Percentiles rank a stretch among this genome's conserved stretches.
Conservation (phyloP, 257 asterid species). For the Lantana camara region DNA sequence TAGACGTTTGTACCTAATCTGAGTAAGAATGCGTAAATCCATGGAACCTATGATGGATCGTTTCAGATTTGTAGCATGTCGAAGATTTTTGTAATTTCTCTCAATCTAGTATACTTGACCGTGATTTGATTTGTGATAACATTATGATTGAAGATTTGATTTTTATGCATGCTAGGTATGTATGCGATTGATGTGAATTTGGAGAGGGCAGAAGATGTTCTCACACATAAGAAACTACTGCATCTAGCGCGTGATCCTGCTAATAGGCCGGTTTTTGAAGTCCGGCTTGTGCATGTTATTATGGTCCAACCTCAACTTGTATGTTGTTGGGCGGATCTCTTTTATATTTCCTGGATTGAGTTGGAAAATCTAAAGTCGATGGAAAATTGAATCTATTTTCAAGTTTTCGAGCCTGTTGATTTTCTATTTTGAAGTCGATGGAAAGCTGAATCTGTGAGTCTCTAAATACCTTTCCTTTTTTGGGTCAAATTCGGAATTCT, state of each 20-base stretch:
- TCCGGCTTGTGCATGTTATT: constrained; percentile 88
- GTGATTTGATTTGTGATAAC: constrained; percentile 5
- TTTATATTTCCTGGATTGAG: neutral
- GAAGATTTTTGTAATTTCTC: neutral
- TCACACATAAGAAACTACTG: constrained; percentile 79
- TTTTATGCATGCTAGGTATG: constrained; percentile 43
- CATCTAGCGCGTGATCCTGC: constrained; percentile 86
- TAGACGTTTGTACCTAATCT: neutral
- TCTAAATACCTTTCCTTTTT: too few species aligned
- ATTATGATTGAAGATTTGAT: constrained; percentile 12
- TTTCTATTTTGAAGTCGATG: too few species aligned
- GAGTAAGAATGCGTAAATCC: neutral
- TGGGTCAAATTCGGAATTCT: too few species aligned
- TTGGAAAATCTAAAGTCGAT: too few species aligned
- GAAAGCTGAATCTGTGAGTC: too few species aligned
- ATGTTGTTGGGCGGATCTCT: neutral
- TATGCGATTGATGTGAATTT: constrained; percentile 95
- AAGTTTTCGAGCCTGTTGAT: too few species aligned
- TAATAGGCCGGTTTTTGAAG: constrained; percentile 89
- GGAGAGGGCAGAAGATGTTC: constrained; percentile 96
- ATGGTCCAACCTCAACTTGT: neutral
- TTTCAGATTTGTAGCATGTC: constrained; percentile 27
- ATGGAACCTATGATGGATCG: neutral
- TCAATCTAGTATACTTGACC: neutral
- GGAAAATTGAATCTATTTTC: too few species aligned